These are phyloP conservation scores for Globisporangium spinosum DNA, from an alignment of 352 stramenopile species.

Conservation along the genomic window DNA sequence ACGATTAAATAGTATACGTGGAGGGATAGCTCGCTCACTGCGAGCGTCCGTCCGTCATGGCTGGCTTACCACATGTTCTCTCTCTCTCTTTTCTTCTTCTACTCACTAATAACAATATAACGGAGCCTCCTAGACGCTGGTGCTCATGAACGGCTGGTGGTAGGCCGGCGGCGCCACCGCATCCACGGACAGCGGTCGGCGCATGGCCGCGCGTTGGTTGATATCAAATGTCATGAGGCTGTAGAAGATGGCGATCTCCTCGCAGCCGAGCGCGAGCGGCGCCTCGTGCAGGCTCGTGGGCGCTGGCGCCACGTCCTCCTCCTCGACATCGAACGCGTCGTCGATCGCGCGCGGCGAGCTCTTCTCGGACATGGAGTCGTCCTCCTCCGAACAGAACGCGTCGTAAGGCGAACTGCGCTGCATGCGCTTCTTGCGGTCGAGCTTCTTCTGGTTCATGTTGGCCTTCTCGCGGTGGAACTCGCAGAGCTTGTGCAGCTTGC, in stretches of 20 bases:
- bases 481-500: slow-evolving; percentile 82
- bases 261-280: slow-evolving; percentile 48
- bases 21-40: background rate
- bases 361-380: slow-evolving; percentile 33
- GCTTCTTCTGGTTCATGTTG: slow-evolving; percentile 85
- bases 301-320: slow-evolving; percentile 18
- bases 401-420: slow-evolving; percentile 47
- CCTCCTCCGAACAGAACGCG: slow-evolving; percentile 36
- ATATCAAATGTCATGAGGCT: slow-evolving; percentile 74
- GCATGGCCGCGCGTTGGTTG: slow-evolving; percentile 21
- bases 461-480: slow-evolving; percentile 82
- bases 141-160: slow-evolving; percentile 32
- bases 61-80: background rate
- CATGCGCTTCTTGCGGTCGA: slow-evolving; percentile 82
- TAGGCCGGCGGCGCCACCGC: slow-evolving; percentile 9
- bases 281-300: slow-evolving; percentile 66
- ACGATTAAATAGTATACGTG: background rate
- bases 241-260: slow-evolving; percentile 78
- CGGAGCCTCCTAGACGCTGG: slow-evolving; percentile 21
- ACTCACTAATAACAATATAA: slow-evolving; percentile 6
- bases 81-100: background rate
- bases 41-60: background rate
- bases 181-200: slow-evolving; percentile 10
- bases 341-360: slow-evolving; percentile 55
- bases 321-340: slow-evolving; percentile 16